Base-by-base conservation (phyloP, 352 stramenopile species). In the Phytophthora cryptogea region DNA sequence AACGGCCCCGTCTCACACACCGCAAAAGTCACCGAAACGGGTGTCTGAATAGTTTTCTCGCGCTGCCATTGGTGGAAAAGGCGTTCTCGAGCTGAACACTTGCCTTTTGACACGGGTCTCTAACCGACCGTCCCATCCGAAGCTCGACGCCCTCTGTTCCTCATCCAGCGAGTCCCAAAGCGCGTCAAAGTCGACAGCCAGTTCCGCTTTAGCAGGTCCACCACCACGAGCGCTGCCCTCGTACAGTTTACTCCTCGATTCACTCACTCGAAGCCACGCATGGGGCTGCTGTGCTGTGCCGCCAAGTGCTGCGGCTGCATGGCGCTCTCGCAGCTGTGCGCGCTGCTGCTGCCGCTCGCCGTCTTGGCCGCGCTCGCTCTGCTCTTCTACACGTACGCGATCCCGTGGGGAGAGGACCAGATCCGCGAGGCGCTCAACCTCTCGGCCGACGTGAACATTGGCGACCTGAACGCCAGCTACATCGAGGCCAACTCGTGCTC, bases 291-390 rank as follows among this genome's bases (percentile, higher is more conserved):
- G 27, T 84, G 72, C 56, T 86, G 71, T 48, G 73, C 69, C 40
- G 62, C 73, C 47, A 89, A 90, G 66, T 92, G 80, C 70, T 92
- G 83, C 74, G 79, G 83, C 59, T 92, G 80, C 68, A 80, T 92
- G 43, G 52, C 78, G 46, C 63, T 92, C 43, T 78, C 80, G 54
- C 80, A 92, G 70, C 70, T 92, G 53, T 79, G 87, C 39, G 71
- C 65, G 20, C 54, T 92, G 43, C 64, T 90, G 44, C 43, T 93
- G 45, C 78, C 72, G 16, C 63, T 90, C 17, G 75, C 43, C 27
- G 44, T 83, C 54, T 53, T 93, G 55, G 68, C 69, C 26, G 68
- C 72, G 7, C 76, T 93, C 52, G 54, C 77, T 28, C 62, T 87
- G 35, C 27, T 73, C 23, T 95, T 92, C 69, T 86, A 90, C 41